Evolutionary conservation across 768 basidiomycete genomes (phyloP).

Genomic region (Xerocomus potaroensis): DNA sequence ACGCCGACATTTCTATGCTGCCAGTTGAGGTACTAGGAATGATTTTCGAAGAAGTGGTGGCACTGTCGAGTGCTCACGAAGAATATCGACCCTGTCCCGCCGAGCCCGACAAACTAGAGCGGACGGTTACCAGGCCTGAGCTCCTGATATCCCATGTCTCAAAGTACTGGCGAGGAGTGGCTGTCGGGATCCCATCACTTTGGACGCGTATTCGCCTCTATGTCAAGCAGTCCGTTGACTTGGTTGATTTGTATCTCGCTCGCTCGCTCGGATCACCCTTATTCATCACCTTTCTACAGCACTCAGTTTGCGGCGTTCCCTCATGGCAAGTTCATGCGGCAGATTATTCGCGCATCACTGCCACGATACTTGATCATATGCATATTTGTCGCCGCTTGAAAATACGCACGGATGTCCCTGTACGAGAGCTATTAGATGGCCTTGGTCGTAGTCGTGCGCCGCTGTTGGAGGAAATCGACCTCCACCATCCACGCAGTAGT

Average conservation of each 20-base stretch:
- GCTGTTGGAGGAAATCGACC: slow-evolving; percentile 22
- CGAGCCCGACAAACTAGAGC: slow-evolving; percentile 5
- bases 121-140: slow-evolving; percentile 20
- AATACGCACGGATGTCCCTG: slow-evolving; percentile 20
- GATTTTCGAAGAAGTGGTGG: slow-evolving; percentile 21
- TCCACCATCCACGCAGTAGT: slow-evolving; percentile 19
- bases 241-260: slow-evolving; percentile 24
- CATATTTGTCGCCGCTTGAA: slow-evolving; percentile 25
- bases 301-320: slow-evolving; percentile 16
- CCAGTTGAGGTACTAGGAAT: slow-evolving; percentile 27
- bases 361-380: slow-evolving; percentile 26
- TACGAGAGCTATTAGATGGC: slow-evolving; percentile 23
- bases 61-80: slow-evolving; percentile 1
- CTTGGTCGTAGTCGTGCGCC: slow-evolving; percentile 22
- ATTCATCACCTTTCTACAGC: slow-evolving; percentile 19
- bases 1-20: slow-evolving; percentile 14
- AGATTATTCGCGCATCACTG: slow-evolving; percentile 21
- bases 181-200: slow-evolving; percentile 34
- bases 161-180: slow-evolving; percentile 38
- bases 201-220: slow-evolving; percentile 35
- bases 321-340: slow-evolving; percentile 15
- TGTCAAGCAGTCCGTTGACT: slow-evolving; percentile 24
- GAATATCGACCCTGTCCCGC: slow-evolving; percentile 1
- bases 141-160: slow-evolving; percentile 41
- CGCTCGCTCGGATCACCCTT: slow-evolving; percentile 26